Evolutionary conservation across 192 early-diverging fungal species (phyloP).

Genomic region (Mortierella alpina): DNA sequence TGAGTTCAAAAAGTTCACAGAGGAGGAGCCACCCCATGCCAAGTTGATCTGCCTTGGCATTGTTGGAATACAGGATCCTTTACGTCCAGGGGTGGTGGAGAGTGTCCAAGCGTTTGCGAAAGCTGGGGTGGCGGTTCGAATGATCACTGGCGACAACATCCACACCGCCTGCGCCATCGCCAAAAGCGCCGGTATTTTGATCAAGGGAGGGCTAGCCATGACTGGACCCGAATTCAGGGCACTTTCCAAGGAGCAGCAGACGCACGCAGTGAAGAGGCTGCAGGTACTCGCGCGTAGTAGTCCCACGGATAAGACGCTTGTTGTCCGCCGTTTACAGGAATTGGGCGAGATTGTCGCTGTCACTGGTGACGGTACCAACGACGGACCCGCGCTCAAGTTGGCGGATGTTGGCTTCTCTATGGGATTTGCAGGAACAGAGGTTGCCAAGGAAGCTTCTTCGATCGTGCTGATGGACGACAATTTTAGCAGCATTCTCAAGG

Average conservation of each 20-base stretch:
- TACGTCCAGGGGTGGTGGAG: conserved; percentile 82
- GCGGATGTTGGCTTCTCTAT: conserved; percentile 95
- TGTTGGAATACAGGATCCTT: conserved; percentile 90
- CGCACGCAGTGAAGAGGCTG: conserved; percentile 71
- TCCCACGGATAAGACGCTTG: conserved; percentile 90
- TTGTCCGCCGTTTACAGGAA: conserved; percentile 81
- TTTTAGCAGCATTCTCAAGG: conserved; percentile 84
- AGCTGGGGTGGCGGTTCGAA: conserved; percentile 90
- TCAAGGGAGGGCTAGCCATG: conserved; percentile 78
- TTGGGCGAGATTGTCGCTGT: conserved; percentile 78
- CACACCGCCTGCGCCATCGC: conserved; percentile 94
- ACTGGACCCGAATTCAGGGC: conserved; percentile 84
- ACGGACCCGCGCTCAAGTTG: conserved; percentile 87
- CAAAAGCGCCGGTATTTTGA: conserved; percentile 85
- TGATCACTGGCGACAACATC: conserved; percentile 90
- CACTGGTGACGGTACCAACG: conserved; percentile 91
- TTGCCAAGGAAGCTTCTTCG: conserved; percentile 85
- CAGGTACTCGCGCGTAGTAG: conserved; percentile 91
- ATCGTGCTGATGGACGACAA: conserved; percentile 93
- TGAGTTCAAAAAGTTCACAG: conserved; percentile 63
- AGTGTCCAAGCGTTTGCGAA: conserved; percentile 79
- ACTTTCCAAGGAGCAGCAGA: conserved; percentile 73
- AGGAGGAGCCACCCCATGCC: conserved; percentile 63
- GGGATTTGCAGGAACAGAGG: conserved; percentile 91
- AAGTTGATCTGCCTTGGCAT: conserved; percentile 76